Base-by-base conservation (phyloP, 805 yeast species). In the Ogataea zsoltii region DNA sequence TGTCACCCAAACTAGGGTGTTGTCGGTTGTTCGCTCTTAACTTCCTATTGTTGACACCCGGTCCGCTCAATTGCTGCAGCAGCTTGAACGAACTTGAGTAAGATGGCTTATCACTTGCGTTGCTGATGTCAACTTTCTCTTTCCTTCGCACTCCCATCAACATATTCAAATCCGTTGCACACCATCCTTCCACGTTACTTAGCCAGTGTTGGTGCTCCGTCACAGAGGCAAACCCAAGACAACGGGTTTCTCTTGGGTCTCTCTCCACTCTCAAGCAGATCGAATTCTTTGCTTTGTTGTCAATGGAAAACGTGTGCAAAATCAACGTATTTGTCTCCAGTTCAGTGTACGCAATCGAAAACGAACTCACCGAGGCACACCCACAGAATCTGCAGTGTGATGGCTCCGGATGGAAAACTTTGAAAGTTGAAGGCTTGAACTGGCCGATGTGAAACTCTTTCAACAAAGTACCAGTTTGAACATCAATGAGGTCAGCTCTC, bases 381-480 rank as follows among this genome's bases (percentile, higher is more conserved):
- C 97, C 97, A 70, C 97, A 89, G 65, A 89, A 89, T 37, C 85
- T 76, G 66, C 97, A 89, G 67, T 89, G 96, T 0, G 89, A 82
- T 5, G 96, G 95, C 54, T 84, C 89, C 34, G 86, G 83, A 60
- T 89, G 96, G 51, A 88, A 80, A 1, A 86, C 94, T 45, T 74
- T 70, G 50, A 89, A 75, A 0, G 85, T 61, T 2, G 76, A 76
- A 2, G 78, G 76, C 53, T 79, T 80, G 67, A 80, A 83, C 30
- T 76, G 76, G 0, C 84, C 87, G 37, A 89, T 77, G 23, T 72
- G 66, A 54, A 88, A 76, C 33, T 71, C 75, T 51, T 79, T 80
- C 42, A 89, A 68, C 31, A 86, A 65, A 0, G 82, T 80, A 6
- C 96, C 96, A 0, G 91, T 81, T 59, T 83, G 90, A 30, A 84